A percentile compares a stretch with the other conserved stretches of the same genome.
Evolutionary conservation across 2,329 filamentous ascomycete species (phyloP).

Genomic region (Ophiostoma populinum): DNA sequence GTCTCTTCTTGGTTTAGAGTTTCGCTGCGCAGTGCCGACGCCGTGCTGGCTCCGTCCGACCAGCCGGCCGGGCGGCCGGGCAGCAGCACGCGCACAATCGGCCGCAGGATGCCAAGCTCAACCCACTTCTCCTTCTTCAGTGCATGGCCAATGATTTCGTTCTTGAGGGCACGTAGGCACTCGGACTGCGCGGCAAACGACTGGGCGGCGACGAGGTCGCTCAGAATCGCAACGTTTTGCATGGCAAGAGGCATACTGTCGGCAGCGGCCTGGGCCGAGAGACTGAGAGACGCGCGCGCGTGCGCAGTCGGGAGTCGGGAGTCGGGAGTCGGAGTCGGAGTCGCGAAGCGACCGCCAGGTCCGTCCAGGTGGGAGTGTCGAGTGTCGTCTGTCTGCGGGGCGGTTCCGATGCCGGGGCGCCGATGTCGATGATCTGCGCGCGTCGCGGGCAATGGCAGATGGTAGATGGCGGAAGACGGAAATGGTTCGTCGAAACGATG

Average conservation of each 20-base stretch:
- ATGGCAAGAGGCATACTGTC: slow-evolving; percentile 33
- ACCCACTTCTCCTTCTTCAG: slow-evolving; percentile 74
- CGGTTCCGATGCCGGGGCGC: too few species aligned
- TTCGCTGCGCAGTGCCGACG: slow-evolving; percentile 16
- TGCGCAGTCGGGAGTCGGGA: too few species aligned
- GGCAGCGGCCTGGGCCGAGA: too few species aligned
- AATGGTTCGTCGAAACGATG: too few species aligned
- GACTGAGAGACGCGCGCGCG: too few species aligned
- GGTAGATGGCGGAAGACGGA: too few species aligned
- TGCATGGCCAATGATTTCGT: slow-evolving; percentile 74
- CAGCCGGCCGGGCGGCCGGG: slow-evolving; percentile 16
- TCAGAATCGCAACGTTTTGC: slow-evolving; percentile 33
- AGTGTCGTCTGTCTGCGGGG: too few species aligned
- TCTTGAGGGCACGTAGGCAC: slow-evolving; percentile 61
- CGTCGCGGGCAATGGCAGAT: too few species aligned
- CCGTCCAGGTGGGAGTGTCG: too few species aligned
- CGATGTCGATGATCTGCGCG: too few species aligned
- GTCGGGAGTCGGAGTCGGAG: too few species aligned
- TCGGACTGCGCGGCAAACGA: slow-evolving; percentile 34
- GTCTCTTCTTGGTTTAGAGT: slow-evolving; percentile 44
- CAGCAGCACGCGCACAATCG: slow-evolving; percentile 31
- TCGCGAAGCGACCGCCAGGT: too few species aligned
- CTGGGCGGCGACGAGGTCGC: slow-evolving; percentile 38
- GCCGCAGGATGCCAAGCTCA: slow-evolving; percentile 47
- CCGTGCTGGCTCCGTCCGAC: slow-evolving; percentile 13